Percentiles rank a stretch among this genome's conserved stretches.
Conservation (phyloP, 345 rosid species). For the Boechera retrofracta region DNA sequence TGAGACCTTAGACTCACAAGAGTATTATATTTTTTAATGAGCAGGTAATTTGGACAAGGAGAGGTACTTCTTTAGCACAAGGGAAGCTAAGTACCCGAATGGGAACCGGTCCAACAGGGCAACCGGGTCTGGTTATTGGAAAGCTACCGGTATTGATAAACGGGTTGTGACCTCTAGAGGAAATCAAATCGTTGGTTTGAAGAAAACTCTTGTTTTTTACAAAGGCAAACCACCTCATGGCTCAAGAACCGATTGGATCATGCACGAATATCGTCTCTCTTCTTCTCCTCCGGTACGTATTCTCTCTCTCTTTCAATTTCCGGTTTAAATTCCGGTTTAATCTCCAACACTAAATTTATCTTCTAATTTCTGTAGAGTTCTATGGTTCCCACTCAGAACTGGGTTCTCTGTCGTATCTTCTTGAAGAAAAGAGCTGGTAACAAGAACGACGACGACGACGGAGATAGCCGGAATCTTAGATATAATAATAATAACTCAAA, state of each 20-base stretch:
- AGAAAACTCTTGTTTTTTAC: conserved; percentile 97
- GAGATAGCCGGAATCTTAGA: conserved; percentile 46
- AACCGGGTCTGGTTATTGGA: conserved; percentile 89
- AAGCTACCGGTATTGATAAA: conserved; percentile 92
- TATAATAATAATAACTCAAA: conserved; percentile 19
- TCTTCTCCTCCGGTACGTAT: conserved; percentile 43
- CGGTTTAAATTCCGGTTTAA: conserved; percentile 19
- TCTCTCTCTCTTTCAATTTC: neutral
- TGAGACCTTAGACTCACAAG: conserved; percentile 3
- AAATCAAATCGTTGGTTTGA: conserved; percentile 75
- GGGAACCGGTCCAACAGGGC: conserved; percentile 93
- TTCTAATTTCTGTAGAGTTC: conserved; percentile 49
- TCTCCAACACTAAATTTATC: conserved; percentile 8
- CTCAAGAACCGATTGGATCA: conserved; percentile 89
- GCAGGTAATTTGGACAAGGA: conserved; percentile 85
- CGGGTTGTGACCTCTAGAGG: conserved; percentile 68
- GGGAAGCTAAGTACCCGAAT: conserved; percentile 89
- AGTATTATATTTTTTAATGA: neutral
- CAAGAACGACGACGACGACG: conserved; percentile 55
- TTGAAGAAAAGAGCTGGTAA: conserved; percentile 71
- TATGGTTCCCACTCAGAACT: conserved; percentile 59
- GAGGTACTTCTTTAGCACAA: conserved; percentile 93
- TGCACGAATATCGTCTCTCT: conserved; percentile 93
- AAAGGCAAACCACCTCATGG: conserved; percentile 93
- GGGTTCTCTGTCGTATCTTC: conserved; percentile 96